A percentile compares a stretch with the other conserved stretches of the same genome.
phyloP scores from a whole-genome alignment of 2,329 filamentous ascomycete genomes.

The Cladosporium sp. region DNA sequence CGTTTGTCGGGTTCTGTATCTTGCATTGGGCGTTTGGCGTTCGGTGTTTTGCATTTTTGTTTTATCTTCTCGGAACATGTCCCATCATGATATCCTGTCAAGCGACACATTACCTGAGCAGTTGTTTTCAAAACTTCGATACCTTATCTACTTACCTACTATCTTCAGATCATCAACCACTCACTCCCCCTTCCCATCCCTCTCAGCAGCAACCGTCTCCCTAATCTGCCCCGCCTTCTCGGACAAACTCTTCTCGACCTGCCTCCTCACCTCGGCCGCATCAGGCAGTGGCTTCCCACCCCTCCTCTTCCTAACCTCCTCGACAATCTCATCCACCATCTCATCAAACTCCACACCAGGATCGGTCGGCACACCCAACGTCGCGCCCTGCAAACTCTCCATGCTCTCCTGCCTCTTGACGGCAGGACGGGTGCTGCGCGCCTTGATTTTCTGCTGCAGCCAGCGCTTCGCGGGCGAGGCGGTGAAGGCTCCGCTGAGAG shows the following conservation, averaged over 20 bases:
- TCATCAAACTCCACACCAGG: constrained; percentile 71
- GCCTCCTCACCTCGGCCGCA: constrained; percentile 49
- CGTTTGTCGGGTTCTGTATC: too few species aligned
- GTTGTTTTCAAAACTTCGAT: too few species aligned
- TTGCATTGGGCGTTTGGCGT: too few species aligned
- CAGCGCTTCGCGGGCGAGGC: constrained; percentile 67
- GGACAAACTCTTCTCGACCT: constrained; percentile 45
- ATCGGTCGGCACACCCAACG: constrained; percentile 76
- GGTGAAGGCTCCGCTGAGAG: constrained; percentile 68
- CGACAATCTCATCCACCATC: constrained; percentile 68
- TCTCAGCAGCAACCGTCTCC: not conserved
- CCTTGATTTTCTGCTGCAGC: constrained; percentile 35
- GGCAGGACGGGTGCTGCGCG: constrained; percentile 27
- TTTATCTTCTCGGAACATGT: too few species aligned
- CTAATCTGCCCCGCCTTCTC: constrained; percentile 8
- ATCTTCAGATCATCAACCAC: not conserved
- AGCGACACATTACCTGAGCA: too few species aligned
- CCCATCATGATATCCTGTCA: too few species aligned
- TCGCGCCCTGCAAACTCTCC: constrained; percentile 42
- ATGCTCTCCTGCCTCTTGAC: constrained; percentile 26
- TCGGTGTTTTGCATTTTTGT: too few species aligned
- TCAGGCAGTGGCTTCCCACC: constrained; percentile 40
- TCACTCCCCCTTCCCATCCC: not conserved
- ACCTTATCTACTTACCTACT: too few species aligned
- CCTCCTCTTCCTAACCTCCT: constrained; percentile 63